These are phyloP conservation scores for Lepidium africanum DNA, from an alignment of 345 rosid genomes.

Conservation along the genomic window DNA sequence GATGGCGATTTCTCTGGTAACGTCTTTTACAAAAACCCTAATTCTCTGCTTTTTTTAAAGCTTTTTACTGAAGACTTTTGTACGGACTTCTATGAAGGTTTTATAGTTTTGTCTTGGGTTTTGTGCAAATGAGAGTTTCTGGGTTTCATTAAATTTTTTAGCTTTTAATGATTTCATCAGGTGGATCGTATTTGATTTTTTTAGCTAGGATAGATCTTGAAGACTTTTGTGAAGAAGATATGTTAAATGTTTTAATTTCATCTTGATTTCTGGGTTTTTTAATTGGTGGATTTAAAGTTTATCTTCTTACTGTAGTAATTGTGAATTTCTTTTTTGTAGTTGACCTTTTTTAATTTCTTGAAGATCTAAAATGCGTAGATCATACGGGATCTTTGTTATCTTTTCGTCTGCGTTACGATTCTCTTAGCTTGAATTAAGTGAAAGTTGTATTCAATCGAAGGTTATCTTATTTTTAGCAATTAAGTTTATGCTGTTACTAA, in stretches of 20 bases:
- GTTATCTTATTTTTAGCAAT: background rate
- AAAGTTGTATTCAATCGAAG: background rate
- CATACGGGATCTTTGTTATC: conserved; percentile 24
- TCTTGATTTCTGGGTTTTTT: background rate
- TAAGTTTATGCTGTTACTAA: background rate
- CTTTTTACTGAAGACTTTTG: background rate
- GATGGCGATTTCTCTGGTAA: conserved; percentile 21
- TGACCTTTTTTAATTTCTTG: conserved; percentile 22
- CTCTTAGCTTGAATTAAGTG: conserved; percentile 9
- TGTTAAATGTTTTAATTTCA: background rate
- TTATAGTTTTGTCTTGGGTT: conserved; percentile 14
- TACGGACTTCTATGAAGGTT: background rate
- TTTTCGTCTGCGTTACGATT: conserved; percentile 28
- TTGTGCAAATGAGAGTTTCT: conserved; percentile 11
- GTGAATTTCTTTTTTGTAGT: background rate
- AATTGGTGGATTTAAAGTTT: background rate
- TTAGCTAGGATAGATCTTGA: conserved; percentile 7
- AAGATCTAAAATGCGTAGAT: conserved; percentile 29
- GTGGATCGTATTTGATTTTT: conserved; percentile 29
- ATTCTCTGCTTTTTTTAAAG: background rate
- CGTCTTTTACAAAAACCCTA: conserved; percentile 29
- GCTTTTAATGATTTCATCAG: background rate
- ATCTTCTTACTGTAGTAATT: conserved; percentile 3
- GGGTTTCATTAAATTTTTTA: background rate
- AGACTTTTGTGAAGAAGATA: background rate